A percentile compares a stretch with the other conserved stretches of the same genome.
phyloP scores from a whole-genome alignment of 2,329 filamentous ascomycete species.

The Clarireedia homoeocarpa region DNA sequence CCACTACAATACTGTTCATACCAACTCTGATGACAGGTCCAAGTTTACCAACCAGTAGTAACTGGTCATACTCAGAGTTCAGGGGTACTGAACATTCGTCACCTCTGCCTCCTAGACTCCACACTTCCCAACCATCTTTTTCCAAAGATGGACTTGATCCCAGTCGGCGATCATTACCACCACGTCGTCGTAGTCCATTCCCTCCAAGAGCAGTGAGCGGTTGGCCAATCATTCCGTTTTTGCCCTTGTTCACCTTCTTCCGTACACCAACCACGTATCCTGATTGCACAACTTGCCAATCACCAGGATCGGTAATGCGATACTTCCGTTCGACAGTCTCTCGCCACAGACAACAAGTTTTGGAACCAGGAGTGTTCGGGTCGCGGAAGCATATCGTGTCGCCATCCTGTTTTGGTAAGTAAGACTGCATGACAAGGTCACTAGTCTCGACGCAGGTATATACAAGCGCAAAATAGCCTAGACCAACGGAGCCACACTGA shows the following conservation, averaged over 20 bases:
- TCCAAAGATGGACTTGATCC: background rate
- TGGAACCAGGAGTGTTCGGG: constrained; percentile 32
- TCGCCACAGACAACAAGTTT: constrained; percentile 43
- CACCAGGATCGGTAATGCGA: constrained; percentile 52
- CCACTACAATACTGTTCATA: constrained; percentile 57
- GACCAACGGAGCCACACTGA: constrained; percentile 45
- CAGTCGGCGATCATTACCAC: background rate
- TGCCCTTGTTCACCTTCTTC: constrained; percentile 31
- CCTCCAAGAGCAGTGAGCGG: background rate
- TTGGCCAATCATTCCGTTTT: background rate
- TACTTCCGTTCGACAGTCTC: constrained; percentile 44
- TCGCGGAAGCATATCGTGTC: constrained; percentile 51
- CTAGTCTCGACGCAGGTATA: constrained; percentile 53
- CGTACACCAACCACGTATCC: constrained; percentile 58
- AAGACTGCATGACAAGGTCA: constrained; percentile 58
- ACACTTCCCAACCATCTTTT: constrained; percentile 42
- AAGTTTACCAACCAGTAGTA: constrained; percentile 56
- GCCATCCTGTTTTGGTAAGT: constrained; percentile 44
- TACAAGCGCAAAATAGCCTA: constrained; percentile 56
- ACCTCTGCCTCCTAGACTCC: constrained; percentile 40
- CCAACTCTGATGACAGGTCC: constrained; percentile 60
- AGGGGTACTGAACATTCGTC: constrained; percentile 21
- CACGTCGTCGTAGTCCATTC: constrained; percentile 15
- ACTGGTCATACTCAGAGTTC: constrained; percentile 27
- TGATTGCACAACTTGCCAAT: constrained; percentile 54